Percentiles rank a stretch among this genome's conserved stretches.
Evolutionary conservation across 2,329 filamentous ascomycete species (phyloP).

Genomic region (Thelonectria discophora): DNA sequence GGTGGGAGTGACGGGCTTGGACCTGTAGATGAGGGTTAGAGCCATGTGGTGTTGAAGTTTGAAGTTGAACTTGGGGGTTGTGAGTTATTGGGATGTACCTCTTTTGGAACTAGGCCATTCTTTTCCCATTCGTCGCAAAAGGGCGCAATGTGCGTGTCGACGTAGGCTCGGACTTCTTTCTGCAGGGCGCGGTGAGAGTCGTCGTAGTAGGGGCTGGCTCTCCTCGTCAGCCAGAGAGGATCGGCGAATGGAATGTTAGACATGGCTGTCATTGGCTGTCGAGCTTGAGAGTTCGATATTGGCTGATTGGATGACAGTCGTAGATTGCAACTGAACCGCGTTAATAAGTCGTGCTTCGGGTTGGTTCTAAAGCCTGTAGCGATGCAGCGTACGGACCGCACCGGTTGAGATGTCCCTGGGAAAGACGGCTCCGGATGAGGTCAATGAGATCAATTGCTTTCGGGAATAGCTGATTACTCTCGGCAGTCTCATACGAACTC

Average conservation of each 20-base stretch:
- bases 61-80: neutral
- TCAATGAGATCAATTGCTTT: neutral
- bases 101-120: conserved; percentile 8
- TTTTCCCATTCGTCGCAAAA: conserved; percentile 20
- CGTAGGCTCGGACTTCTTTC: conserved; percentile 23
- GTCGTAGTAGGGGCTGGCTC: conserved; percentile 19
- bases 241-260: conserved; percentile 26
- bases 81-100: neutral
- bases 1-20: conserved; percentile 15
- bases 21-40: neutral
- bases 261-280: conserved; percentile 6
- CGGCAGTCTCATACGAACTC: neutral
- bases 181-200: conserved; percentile 24
- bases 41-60: too few species aligned
- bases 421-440: neutral
- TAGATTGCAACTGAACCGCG: neutral
- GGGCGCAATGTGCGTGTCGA: conserved; percentile 9
- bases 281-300: too few species aligned
- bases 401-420: too few species aligned
- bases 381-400: too few species aligned
- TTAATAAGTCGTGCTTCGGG: too few species aligned
- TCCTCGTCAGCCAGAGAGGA: conserved; percentile 27
- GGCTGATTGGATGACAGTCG: neutral
- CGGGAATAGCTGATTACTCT: neutral
- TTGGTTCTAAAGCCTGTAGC: too few species aligned